Percentiles rank a stretch among this genome's conserved stretches.
Evolutionary conservation across 139 green algal genomes (phyloP).

Genomic region (Chlorella ohadii): DNA sequence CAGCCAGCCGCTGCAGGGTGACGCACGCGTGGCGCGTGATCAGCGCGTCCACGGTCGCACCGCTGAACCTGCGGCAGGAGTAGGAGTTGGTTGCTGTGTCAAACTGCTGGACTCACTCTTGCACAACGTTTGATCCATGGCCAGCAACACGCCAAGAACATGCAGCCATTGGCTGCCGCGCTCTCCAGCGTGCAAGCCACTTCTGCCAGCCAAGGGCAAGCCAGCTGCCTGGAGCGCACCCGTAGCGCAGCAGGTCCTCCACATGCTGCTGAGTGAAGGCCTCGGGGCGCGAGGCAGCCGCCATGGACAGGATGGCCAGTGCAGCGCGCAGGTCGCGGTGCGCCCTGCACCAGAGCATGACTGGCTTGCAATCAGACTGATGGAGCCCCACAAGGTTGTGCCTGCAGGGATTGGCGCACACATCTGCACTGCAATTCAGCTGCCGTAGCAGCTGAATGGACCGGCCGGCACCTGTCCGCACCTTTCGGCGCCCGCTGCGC

Average conservation of each 20-base stretch:
- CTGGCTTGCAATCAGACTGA: too few species aligned
- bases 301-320: constrained; percentile 74
- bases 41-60: constrained; percentile 55
- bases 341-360: constrained; percentile 8
- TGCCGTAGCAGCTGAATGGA: too few species aligned
- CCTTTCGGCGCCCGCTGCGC: not conserved
- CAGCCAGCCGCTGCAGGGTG: constrained; percentile 44
- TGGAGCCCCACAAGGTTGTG: too few species aligned
- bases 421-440: too few species aligned
- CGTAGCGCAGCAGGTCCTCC: constrained; percentile 54
- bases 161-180: too few species aligned
- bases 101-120: too few species aligned
- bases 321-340: constrained; percentile 50
- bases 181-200: too few species aligned
- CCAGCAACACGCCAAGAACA: too few species aligned
- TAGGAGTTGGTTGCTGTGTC: too few species aligned
- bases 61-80: constrained; percentile 16
- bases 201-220: too few species aligned
- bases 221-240: not conserved
- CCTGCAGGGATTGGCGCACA: too few species aligned
- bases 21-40: constrained; percentile 65
- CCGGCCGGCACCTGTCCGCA: not conserved
- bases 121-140: too few species aligned
- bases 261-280: constrained; percentile 51
- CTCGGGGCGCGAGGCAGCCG: constrained; percentile 53